Conservation (phyloP, 1,284 basidiomycete genomes). For the Marasmius sp. region DNA sequence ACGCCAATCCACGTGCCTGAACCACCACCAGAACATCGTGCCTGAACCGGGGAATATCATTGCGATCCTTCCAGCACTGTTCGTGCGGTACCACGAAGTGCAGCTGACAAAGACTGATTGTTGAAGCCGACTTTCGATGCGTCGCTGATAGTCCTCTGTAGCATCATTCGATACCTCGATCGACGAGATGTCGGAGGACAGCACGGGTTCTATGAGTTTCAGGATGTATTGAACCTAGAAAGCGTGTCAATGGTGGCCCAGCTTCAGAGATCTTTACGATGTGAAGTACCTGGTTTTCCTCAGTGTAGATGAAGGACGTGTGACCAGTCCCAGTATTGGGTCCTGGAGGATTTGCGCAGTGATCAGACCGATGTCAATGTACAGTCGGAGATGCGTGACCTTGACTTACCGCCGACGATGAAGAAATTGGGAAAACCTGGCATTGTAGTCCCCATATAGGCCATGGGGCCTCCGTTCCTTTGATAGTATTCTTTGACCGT, state of each 20-base stretch:
- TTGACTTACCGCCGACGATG: conserved; percentile 32
- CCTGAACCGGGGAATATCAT: conserved; percentile 38
- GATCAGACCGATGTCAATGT: not conserved
- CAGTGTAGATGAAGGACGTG: conserved; percentile 43
- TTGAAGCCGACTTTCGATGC: conserved; percentile 34
- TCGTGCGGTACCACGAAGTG: conserved; percentile 39
- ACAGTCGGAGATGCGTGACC: not conserved
- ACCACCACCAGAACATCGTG: conserved; percentile 31
- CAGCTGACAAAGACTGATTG: conserved; percentile 38
- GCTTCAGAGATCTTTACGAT: not conserved
- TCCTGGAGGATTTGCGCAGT: conserved; percentile 27
- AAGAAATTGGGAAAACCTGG: conserved; percentile 46
- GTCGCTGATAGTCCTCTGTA: conserved; percentile 39
- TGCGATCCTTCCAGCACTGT: conserved; percentile 29
- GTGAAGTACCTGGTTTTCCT: conserved; percentile 38
- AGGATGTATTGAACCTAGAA: conserved; percentile 22
- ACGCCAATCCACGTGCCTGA: conserved; percentile 27
- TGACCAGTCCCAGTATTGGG: conserved; percentile 48
- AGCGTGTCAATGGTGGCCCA: not conserved
- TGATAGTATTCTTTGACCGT: conserved; percentile 40
- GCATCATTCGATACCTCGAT: conserved; percentile 33
- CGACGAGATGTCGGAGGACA: conserved; percentile 28
- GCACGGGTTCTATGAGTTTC: conserved; percentile 37
- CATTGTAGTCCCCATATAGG: conserved; percentile 38
- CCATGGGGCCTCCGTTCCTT: conserved; percentile 35